A percentile compares a stretch with the other conserved stretches of the same genome.
phyloP scores from a whole-genome alignment of 345 rosid species.

The Citrus cavaleriei region DNA sequence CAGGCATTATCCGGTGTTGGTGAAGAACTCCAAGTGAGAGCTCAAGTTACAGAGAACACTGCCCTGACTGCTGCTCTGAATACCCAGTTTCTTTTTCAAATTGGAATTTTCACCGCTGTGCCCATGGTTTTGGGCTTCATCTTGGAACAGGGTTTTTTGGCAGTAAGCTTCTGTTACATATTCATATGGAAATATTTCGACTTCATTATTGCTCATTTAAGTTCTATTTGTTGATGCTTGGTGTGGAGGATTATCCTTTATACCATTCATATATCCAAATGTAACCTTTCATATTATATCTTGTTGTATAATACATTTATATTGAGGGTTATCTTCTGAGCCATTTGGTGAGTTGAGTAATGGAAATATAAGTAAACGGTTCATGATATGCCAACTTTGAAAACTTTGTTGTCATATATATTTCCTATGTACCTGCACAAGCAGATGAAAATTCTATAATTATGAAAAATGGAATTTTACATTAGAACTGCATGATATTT shows the following conservation, averaged over 20 bases:
- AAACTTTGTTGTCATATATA: not conserved
- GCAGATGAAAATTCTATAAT: not conserved
- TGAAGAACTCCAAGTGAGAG: conserved; percentile 56
- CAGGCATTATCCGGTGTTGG: conserved; percentile 98
- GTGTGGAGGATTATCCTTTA: not conserved
- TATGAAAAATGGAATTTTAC: not conserved
- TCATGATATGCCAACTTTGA: not conserved
- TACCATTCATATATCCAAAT: not conserved
- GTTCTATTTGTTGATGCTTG: not conserved
- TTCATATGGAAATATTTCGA: not conserved
- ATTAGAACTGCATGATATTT: not conserved
- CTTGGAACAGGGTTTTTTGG: conserved; percentile 65
- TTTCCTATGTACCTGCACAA: not conserved
- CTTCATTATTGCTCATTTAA: conserved; percentile 1
- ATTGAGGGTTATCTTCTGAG: not conserved
- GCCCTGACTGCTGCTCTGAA: conserved; percentile 81
- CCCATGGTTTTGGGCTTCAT: conserved; percentile 90
- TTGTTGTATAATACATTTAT: not conserved
- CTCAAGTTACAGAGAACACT: conserved; percentile 48
- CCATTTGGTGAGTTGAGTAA: not conserved
- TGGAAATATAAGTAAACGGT: not conserved
- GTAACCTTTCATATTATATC: not conserved
- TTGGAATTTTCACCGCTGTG: conserved; percentile 92
- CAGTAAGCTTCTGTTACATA: conserved; percentile 29
- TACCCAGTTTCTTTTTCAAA: conserved; percentile 95